Evolutionary conservation across 1,284 basidiomycete species (phyloP), one percentile per base, ranked within the genome.

Genomic region (Ustilago loliicola): DNA sequence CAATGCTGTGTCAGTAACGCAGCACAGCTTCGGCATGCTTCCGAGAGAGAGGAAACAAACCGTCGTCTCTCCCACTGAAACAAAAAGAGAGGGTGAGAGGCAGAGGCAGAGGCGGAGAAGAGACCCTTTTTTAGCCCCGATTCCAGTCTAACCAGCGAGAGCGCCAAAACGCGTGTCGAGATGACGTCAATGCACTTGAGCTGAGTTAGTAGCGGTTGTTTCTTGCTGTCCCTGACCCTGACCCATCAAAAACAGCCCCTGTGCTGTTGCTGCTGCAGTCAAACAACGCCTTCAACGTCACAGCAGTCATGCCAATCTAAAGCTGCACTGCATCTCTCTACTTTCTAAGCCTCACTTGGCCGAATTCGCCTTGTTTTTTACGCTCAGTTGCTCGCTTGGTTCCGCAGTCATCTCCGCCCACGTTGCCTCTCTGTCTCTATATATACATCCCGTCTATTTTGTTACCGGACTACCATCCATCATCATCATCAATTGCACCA

Each of bases 161-260:
- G 17, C 15, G 30, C n/a, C 19, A 15, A 48, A 10, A 45, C 23
- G 27, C 21, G 55, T 25, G 36, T 61, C 23, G 38, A 40, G 23
- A 61, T 61, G 59, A 61, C 59, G 59, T 61, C 59, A 50, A 21
- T 61, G 36, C 48, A 45, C 32, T 8, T 50, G 5, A 36, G 30
- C 47, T 36, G 21, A 50, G 25, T 50, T 23, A 50, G 48, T 50
- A 21, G 42, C 17, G 15, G 17, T 42, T 21, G 2, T 23, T 34
- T 56, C 10, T 42, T 17, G 13, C 50, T 15, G 9, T 52, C 50
- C 10, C 29, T 52, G 27, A 19, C 23, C 45, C n/a, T 48, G 13
- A 27, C 48, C 27, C 48, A 50, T 25, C 8, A 10, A 50, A 29
- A 50, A 29, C 48, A 50, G 48, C 48, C 25, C 48, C 48, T 50